A percentile compares a stretch with the other conserved stretches of the same genome.
Evolutionary conservation across 2,329 filamentous ascomycete species (phyloP).

Genomic region (Monilinia fructigena): DNA sequence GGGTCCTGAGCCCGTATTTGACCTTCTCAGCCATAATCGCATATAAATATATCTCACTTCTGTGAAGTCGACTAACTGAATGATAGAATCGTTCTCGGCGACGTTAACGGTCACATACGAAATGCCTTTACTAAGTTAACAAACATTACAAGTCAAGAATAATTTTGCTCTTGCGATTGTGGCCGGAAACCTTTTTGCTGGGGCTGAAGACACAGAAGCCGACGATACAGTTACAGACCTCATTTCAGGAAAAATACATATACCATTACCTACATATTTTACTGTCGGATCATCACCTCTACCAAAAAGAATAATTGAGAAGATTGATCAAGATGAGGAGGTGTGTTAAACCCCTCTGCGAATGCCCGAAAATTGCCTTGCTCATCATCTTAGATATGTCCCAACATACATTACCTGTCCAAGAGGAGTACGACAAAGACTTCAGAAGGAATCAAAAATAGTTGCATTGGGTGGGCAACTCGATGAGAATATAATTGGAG

Average conservation of each 20-base stretch:
- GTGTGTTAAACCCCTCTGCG: constrained; percentile 38
- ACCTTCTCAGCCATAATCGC: background rate
- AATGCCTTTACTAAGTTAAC: constrained; percentile 77
- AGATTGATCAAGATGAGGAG: constrained; percentile 67
- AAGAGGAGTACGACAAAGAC: constrained; percentile 67
- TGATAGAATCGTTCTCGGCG: constrained; percentile 64
- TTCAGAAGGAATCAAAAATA: constrained; percentile 81
- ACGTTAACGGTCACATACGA: constrained; percentile 74
- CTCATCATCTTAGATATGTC: constrained; percentile 58
- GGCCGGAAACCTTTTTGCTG: constrained; percentile 79
- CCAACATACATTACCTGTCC: constrained; percentile 68
- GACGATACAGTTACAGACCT: constrained; percentile 61
- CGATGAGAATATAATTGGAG: constrained; percentile 58
- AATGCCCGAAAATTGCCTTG: constrained; percentile 12
- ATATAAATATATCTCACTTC: background rate
- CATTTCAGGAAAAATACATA: constrained; percentile 66
- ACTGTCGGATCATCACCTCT: constrained; percentile 73
- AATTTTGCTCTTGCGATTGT: constrained; percentile 82
- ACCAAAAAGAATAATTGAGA: constrained; percentile 67
- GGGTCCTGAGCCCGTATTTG: background rate
- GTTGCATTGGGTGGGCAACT: constrained; percentile 79
- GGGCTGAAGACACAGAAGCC: constrained; percentile 60
- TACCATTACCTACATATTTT: constrained; percentile 89
- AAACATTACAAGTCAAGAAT: constrained; percentile 78
- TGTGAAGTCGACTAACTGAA: constrained; percentile 25